Base-by-base conservation (phyloP, 495 filamentous ascomycete genomes). In the Podospora didyma region DNA sequence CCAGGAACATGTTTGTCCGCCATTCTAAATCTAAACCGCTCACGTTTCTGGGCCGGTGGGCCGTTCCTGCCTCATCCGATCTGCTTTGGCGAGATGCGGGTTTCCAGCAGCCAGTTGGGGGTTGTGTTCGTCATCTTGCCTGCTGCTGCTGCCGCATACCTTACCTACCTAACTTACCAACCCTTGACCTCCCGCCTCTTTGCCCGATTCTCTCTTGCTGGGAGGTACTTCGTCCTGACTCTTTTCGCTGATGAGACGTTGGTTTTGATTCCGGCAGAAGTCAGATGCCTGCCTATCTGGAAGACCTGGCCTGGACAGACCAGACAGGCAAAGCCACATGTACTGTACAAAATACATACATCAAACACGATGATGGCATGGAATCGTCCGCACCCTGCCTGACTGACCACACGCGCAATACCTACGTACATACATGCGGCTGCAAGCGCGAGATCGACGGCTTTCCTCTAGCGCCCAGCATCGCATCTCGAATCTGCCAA, bases 381-480 rank as follows among this genome's bases (percentile, higher is more conserved):
- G n/a, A n/a, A n/a, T n/a, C n/a, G n/a, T n/a, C n/a, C n/a, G n/a
- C n/a, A n/a, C n/a, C n/a, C n/a, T n/a, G n/a, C n/a, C n/a, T n/a
- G n/a, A n/a, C 19, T 31, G 26, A 31, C 26, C 26, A 31, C 26
- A 4, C 26, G 26, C 26, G 9, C 3, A 31, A 31, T 31, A 31
- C 26, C 26, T 31, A 31, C 26, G 26, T 31, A 31, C 9, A 9
- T 31, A 31, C 14, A 60, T 64, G 67, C 58, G 63, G 68, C 63
- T 68, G 57, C 67, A 66, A 49, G 61, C 60, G 61, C 61, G 54
- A 66, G 65, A 70, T 68, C 62, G 62, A 55, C 58, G 53, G 53
- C 42, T 57, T 60, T 56, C 62, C 59, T 59, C 51, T 56, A 21
- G 44, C 48, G 23, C 42, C 24, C 56, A 45, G 46, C 47, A 42